Evolutionary conservation across 495 filamentous ascomycete genomes (phyloP).

Genomic region (Penicillium samsonianum): DNA sequence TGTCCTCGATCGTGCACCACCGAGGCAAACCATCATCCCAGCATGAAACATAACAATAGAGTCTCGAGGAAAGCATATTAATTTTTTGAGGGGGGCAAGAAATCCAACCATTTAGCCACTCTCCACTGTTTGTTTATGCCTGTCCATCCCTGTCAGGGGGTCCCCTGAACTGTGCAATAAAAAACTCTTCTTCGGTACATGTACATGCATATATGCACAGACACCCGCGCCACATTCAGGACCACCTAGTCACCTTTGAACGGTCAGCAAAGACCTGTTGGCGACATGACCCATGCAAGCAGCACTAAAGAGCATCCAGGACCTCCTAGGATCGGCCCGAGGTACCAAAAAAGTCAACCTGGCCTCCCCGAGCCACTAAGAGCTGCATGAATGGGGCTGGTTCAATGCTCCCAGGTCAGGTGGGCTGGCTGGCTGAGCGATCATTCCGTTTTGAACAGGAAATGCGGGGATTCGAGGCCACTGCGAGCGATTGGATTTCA

Average conservation of each 20-base stretch:
- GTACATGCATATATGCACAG: conserved; percentile 23
- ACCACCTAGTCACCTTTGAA: conserved; percentile 11
- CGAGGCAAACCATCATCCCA: conserved; percentile 9
- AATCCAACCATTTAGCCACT: conserved; percentile 14
- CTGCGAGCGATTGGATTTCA: conserved; percentile 20
- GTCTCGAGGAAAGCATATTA: not conserved
- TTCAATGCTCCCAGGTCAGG: conserved; percentile 8
- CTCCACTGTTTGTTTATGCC: conserved; percentile 4
- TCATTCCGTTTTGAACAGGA: conserved; percentile 2
- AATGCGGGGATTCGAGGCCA: conserved; percentile 18
- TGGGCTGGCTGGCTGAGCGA: conserved; percentile 16
- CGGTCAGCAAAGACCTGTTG: conserved; percentile 8
- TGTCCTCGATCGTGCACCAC: conserved; percentile 8
- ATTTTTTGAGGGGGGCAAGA: no score
- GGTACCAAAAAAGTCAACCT: conserved; percentile 13
- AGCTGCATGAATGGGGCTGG: conserved; percentile 12
- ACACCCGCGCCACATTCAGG: conserved; percentile 23
- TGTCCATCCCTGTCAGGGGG: conserved; percentile 18
- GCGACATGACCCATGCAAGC: conserved; percentile 22
- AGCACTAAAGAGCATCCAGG: conserved; percentile 18
- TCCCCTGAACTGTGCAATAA: conserved; percentile 13
- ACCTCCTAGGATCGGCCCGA: conserved; percentile 21
- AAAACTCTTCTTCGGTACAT: conserved; percentile 18
- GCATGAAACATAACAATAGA: conserved; percentile 8
- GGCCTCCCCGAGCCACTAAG: conserved; percentile 31